Conservation (phyloP, 1,139 yeast species). For the Chernovozyma aurita region DNA sequence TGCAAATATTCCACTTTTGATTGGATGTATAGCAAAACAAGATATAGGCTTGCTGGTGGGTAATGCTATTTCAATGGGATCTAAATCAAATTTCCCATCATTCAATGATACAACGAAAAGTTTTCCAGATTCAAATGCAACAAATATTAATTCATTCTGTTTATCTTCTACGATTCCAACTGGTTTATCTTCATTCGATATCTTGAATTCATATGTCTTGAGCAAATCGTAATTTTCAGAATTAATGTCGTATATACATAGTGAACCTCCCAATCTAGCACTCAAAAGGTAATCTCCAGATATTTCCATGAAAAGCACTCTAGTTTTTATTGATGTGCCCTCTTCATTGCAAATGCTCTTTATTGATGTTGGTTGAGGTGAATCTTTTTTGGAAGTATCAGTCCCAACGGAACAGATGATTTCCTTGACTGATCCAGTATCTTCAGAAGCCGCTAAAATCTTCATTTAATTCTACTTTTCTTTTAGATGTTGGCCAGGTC, state of each 20-base stretch:
- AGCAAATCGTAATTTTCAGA: constrained; percentile 20
- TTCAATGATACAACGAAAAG: constrained; percentile 38
- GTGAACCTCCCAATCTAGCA: constrained; percentile 38
- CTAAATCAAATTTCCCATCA: constrained; percentile 23
- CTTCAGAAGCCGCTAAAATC: constrained; percentile 51
- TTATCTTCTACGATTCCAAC: constrained; percentile 28
- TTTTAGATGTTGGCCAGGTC: too few relatives aligned
- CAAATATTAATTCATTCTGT: constrained; percentile 27
- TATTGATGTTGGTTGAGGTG: constrained; percentile 48
- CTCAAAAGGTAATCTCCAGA: constrained; percentile 35
- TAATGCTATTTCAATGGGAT: constrained; percentile 26
- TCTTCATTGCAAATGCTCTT: constrained; percentile 36
- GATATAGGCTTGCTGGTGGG: constrained; percentile 41
- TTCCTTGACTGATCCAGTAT: constrained; percentile 54
- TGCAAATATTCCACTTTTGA: constrained; percentile 48
- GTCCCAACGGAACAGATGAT: constrained; percentile 56
- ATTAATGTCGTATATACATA: constrained; percentile 32
- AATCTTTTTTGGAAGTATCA: constrained; percentile 62
- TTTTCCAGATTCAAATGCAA: constrained; percentile 48
- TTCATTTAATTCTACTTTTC: constrained; percentile 31
- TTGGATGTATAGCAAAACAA: constrained; percentile 44
- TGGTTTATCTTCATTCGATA: constrained; percentile 24
- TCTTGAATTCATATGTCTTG: constrained; percentile 24
- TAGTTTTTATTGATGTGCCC: constrained; percentile 19
- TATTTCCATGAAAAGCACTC: constrained; percentile 23